Evolutionary conservation across 768 basidiomycete species (phyloP), one percentile per base, ranked within the genome.

Genomic region (Russula dissimulans): DNA sequence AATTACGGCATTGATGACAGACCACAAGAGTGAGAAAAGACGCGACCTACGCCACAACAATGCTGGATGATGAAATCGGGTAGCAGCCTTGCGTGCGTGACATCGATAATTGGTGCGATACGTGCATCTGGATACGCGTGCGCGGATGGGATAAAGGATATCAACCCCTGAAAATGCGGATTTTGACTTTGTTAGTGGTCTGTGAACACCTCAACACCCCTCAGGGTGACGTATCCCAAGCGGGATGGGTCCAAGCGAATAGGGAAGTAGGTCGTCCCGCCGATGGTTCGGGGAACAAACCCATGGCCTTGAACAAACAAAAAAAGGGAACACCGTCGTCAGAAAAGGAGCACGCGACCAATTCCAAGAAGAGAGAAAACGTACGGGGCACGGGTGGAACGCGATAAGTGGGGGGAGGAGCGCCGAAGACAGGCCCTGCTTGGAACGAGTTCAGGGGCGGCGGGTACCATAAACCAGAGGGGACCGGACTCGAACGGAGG

Each of bases 241-340:
- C 45, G 56, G 4, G 31, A 32, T 1, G n/a, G 17, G 31, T 39
- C 61, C 17, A 62, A 34, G 31, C 45, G 61, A 50, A 62, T 57
- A 2, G 61, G 61, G 14, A 62, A 62, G 45, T 62, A 62, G 0
- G 61, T 62, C 15, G 61, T 62, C 51, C 61, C 61, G 14, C 61
- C 61, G 31, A 62, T 26, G 5, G 15, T 47, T 9, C 56, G 56
- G 29, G 60, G 56, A 18, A n/a, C 11, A 38, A 57, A 62, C 7
- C 4, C 22, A 5, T 57, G 56, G n/a, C 18, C 45, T 57, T 42
- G 15, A 2, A 14, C 17, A 34, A 0, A 47, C 36, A 43, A 29
- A 22, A 39, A 4, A 17, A 3, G 5, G n/a, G 12, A 36, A 15
- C 10, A 4, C 39, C 18, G 1, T 43, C 22, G 41, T 54, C 17